These are phyloP conservation scores for Geosmithia flava DNA, from an alignment of 2,329 filamentous ascomycete genomes.

Conservation along the genomic window DNA sequence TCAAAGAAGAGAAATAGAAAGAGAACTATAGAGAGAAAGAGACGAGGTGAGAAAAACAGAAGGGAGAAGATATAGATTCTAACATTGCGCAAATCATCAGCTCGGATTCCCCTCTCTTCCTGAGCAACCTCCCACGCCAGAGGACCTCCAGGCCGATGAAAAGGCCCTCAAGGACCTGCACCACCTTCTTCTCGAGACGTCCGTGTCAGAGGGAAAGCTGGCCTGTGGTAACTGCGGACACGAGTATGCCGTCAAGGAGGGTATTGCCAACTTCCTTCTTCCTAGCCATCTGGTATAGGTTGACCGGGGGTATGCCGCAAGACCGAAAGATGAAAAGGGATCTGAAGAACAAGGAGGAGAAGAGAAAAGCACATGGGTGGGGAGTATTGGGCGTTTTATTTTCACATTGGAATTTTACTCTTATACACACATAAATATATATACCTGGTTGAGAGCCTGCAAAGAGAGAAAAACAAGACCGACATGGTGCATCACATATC, in stretches of 20 bases:
- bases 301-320: not conserved
- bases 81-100: conserved; percentile 25
- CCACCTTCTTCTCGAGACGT: conserved; percentile 74
- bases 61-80: not conserved
- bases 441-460: not conserved
- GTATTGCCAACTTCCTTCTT: conserved; percentile 90
- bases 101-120: conserved; percentile 69
- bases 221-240: conserved; percentile 87
- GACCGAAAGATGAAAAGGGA: not conserved
- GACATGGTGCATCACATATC: not conserved
- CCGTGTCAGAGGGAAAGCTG: conserved; percentile 77
- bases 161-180: conserved; percentile 69
- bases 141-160: conserved; percentile 51
- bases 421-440: not conserved
- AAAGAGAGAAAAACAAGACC: not conserved
- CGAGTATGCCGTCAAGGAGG: conserved; percentile 89
- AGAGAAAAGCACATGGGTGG: not conserved
- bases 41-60: not conserved
- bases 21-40: not conserved
- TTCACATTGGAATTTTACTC: not conserved
- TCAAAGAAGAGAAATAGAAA: no score
- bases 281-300: conserved; percentile 75
- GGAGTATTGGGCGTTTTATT: not conserved
- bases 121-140: conserved; percentile 46
- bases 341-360: not conserved